These are phyloP conservation scores for Aureobasidium pullulans DNA, from an alignment of 2,329 filamentous ascomycete species.

Conservation along the genomic window DNA sequence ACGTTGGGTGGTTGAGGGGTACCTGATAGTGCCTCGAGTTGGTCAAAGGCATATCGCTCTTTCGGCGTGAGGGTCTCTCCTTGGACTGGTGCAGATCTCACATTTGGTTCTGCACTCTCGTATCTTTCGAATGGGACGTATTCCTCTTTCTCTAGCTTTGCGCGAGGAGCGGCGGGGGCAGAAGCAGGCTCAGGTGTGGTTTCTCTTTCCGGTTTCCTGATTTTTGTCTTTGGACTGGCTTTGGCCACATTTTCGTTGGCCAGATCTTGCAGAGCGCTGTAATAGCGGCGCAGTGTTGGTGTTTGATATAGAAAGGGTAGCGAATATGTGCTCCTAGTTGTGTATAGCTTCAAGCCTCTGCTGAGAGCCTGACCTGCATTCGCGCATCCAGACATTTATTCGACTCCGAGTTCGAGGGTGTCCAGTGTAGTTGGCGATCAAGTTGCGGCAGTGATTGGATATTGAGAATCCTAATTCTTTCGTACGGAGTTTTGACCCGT, in stretches of 20 bases:
- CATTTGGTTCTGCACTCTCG: not conserved
- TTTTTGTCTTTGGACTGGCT: not conserved
- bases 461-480: not conserved
- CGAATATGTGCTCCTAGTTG: too few relatives aligned
- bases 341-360: not conserved
- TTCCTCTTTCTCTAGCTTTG: not conserved
- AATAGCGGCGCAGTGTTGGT: constrained; percentile 2
- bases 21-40: not conserved
- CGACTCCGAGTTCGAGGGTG: not conserved
- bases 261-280: constrained; percentile 10
- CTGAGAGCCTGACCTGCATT: constrained; percentile 6
- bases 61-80: not conserved
- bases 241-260: not conserved
- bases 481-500: not conserved
- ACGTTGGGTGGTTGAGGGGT: not conserved
- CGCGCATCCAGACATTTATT: constrained; percentile 8
- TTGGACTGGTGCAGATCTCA: not conserved
- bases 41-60: not conserved
- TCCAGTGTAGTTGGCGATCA: not conserved
- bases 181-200: not conserved
- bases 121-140: constrained; percentile 1
- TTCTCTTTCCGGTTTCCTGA: not conserved
- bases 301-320: constrained; percentile 10
- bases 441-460: not conserved
- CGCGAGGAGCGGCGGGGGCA: not conserved